Evolutionary conservation across 306 rosid species (phyloP).

Genomic region (Hippophae tibetana): DNA sequence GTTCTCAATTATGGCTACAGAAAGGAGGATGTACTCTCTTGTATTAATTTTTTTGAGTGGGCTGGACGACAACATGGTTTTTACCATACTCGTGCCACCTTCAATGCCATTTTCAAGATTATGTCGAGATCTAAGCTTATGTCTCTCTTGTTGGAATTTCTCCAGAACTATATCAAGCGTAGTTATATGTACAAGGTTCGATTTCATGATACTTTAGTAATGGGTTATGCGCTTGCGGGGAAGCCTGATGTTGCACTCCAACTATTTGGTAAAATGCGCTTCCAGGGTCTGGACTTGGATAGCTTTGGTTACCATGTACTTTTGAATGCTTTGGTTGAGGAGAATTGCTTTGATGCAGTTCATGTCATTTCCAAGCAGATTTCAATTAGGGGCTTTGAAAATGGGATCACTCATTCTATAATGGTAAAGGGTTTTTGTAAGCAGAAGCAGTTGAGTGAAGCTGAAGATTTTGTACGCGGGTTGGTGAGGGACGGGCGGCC

Average conservation of each 20-base stretch:
- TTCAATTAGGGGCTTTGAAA: slow-evolving; percentile 36
- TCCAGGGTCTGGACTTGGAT: slow-evolving; percentile 54
- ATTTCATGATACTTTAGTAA: slow-evolving; percentile 48
- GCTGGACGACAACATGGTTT: slow-evolving; percentile 60
- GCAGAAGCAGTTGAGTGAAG: slow-evolving; percentile 41
- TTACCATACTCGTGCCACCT: slow-evolving; percentile 56
- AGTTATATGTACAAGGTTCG: slow-evolving; percentile 13
- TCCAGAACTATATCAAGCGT: slow-evolving; percentile 18
- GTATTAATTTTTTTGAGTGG: slow-evolving; percentile 89
- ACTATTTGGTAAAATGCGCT: slow-evolving; percentile 66
- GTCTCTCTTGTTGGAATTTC: slow-evolving; percentile 46
- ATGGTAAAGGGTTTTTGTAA: slow-evolving; percentile 47
- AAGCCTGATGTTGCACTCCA: slow-evolving; percentile 56
- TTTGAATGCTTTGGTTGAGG: slow-evolving; percentile 49
- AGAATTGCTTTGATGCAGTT: slow-evolving; percentile 35
- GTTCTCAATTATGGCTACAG: slow-evolving; percentile 35
- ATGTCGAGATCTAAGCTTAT: slow-evolving; percentile 36
- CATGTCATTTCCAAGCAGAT: slow-evolving; percentile 41
- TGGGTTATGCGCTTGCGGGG: slow-evolving; percentile 72
- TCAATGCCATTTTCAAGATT: slow-evolving; percentile 48
- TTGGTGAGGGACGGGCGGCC: slow-evolving; percentile 26
- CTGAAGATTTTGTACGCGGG: slow-evolving; percentile 33
- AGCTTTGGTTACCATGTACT: slow-evolving; percentile 44
- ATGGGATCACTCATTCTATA: slow-evolving; percentile 26
- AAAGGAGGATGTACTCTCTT: slow-evolving; percentile 40